Evolutionary conservation across 2,329 filamentous ascomycete species (phyloP), one percentile per base, ranked within the genome.

Genomic region (Alternaria postmessia): DNA sequence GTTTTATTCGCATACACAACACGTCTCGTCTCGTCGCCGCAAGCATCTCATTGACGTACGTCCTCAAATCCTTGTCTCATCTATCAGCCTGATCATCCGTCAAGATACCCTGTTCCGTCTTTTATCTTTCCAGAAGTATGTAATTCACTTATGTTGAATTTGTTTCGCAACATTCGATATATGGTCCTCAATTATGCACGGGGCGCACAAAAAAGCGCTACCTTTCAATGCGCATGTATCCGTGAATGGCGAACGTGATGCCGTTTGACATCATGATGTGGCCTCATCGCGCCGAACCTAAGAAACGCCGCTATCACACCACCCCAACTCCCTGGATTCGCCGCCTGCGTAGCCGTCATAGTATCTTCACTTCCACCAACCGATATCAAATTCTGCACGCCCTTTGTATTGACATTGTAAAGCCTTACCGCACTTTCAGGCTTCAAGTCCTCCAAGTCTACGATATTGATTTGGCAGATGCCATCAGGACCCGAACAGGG

Each of bases 61-160:
- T 16, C 3, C 34, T 8, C 3, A 1, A 8, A 16, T 14, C 7
- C 7, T 38, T n/a, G 6, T 38, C 16, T 3, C 6, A 7, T n/a
- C 2, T 8, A 8, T 38, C 6, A 7, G 34, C 16, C 16, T 38
- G 4, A 3, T 3, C 6, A 9, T n/a, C 0, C 7, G 34, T n/a
- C 16, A n/a, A n/a, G 4, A 8, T 16, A 2, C 0, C 6, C 3
- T 36, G 32, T 36, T 12, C 4, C 32, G 0, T 36, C 32, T 34
- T 3, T 4, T 36, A 1, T n/a, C 6, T 38, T 18, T 0, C 34
- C n/a, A 18, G 34, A 38, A 16, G 16, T 9, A n/a, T 16, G 6
- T 16, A 7, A 2, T 38, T n/a, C 14, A 8, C 0, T n/a, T 8
- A n/a, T 38, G 5, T 0, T 38, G 34, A 1, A n/a, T 1, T 38